These are phyloP conservation scores for Xylaria sp. DNA, from an alignment of 2,329 filamentous ascomycete species.

Conservation along the genomic window DNA sequence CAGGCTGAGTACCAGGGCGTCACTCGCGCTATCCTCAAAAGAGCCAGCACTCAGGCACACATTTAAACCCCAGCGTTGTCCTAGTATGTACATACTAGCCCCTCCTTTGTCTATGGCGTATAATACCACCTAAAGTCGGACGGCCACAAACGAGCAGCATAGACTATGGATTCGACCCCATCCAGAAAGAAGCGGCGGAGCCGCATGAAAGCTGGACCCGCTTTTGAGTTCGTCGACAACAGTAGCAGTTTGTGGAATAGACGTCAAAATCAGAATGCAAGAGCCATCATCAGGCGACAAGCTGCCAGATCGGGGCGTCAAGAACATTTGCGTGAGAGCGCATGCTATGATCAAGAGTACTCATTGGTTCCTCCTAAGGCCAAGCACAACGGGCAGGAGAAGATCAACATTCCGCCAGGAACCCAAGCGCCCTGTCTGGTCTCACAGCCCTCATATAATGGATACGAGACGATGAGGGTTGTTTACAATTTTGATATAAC, in stretches of 20 bases:
- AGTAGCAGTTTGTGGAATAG: background rate
- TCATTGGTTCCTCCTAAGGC: background rate
- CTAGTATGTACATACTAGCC: background rate
- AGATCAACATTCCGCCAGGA: background rate
- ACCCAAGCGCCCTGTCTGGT: background rate
- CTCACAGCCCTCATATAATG: background rate
- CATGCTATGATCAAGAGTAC: background rate
- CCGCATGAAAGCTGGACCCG: background rate
- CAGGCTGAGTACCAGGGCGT: background rate
- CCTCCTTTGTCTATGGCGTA: background rate
- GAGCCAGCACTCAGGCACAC: background rate
- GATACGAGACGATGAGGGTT: constrained; percentile 1
- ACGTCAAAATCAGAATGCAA: background rate
- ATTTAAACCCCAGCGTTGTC: background rate
- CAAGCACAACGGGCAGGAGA: background rate
- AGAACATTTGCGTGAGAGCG: background rate
- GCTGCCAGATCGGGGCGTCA: background rate
- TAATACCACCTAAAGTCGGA: background rate
- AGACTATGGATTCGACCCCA: background rate
- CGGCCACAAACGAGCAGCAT: background rate
- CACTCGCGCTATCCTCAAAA: background rate
- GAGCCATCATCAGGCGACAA: background rate
- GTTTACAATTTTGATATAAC: constrained; percentile 3
- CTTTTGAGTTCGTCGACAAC: background rate
- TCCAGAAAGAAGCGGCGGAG: background rate